Evolutionary conservation across 2,329 filamentous ascomycete genomes (phyloP), one percentile per base, ranked within the genome.

Genomic region (Calonectria pseudoturangicola): DNA sequence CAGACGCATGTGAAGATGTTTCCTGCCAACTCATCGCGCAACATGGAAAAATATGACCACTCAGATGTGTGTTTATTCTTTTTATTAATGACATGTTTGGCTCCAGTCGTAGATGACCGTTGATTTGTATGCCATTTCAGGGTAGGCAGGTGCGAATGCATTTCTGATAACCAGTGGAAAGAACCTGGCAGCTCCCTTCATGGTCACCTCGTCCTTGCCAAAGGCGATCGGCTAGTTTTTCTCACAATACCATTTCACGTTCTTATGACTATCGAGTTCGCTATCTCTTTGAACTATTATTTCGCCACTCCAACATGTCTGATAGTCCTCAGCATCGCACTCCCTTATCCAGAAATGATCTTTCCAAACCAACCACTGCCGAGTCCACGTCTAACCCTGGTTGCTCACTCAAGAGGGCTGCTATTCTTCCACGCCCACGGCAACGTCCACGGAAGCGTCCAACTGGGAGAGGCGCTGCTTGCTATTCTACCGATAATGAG

Each of bases 271-370:
- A 72, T 72, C 30, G 16, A 39, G 33, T 36, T 50, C 47, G 27
- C 51, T 28, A 60, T 33, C 45, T 41, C 21, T 41, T 41, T 43
- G 51, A 21, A n/a, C 25, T 65, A 60, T 47, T 36, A 66, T 66
- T 33, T 25, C 36, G 7, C 12, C 33, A 12, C n/a, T 48, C 68
- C 30, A 58, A 27, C 69, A 81, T 81, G 79, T 50, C 72, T 60
- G 66, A 75, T 25, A 69, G 58, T 51, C 67, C 74, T 54, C 56
- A 56, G 15, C 72, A 78, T 16, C 76, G 76, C 28, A 54, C 76
- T 21, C 75, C 74, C 9, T 56, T 73, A n/a, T 64, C 47, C 54
- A n/a, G 60, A 4, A 30, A 43, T n/a, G 50, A 28, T 18, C 33
- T 30, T 16, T 58, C 60, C 16, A 71, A 36, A 9, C 73, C 73